Evolutionary conservation across 441 rosid species (phyloP).

Genomic region (Brassica balearica): DNA sequence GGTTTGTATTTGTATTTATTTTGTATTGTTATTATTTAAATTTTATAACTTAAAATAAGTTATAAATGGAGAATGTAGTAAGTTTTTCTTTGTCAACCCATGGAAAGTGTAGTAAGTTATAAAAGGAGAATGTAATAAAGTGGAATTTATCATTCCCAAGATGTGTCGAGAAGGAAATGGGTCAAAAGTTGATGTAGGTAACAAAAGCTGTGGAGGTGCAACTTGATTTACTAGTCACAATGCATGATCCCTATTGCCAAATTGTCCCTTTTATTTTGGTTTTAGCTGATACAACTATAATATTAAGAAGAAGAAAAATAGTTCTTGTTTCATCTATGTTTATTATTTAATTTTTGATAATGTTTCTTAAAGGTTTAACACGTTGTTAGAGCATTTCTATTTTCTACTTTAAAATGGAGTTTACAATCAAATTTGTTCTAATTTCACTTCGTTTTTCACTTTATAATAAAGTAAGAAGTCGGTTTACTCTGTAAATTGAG

Average conservation of each 20-base stretch:
- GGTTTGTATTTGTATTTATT: too few species aligned
- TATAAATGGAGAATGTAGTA: too few species aligned
- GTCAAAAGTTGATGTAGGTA: neutral
- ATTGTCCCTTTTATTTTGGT: neutral
- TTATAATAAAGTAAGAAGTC: too few species aligned
- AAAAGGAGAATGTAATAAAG: neutral
- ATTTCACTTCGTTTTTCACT: too few species aligned
- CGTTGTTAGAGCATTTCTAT: too few species aligned
- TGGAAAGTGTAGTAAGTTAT: too few species aligned
- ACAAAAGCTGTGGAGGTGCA: neutral
- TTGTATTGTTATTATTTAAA: too few species aligned
- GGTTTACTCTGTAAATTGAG: too few species aligned
- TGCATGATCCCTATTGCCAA: neutral
- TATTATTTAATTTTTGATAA: neutral
- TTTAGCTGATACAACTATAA: neutral
- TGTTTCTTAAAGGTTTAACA: neutral
- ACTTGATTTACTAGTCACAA: constrained; percentile 12
- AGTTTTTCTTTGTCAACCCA: too few species aligned
- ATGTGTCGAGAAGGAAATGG: constrained; percentile 10
- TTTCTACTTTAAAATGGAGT: too few species aligned
- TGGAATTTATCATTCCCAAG: constrained; percentile 9
- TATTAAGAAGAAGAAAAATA: neutral
- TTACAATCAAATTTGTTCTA: too few species aligned
- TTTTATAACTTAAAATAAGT: too few species aligned
- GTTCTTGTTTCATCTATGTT: neutral